These are phyloP conservation scores for Skeletonema menzelii DNA, from an alignment of 108 stramenopile genomes.

Conservation along the genomic window DNA sequence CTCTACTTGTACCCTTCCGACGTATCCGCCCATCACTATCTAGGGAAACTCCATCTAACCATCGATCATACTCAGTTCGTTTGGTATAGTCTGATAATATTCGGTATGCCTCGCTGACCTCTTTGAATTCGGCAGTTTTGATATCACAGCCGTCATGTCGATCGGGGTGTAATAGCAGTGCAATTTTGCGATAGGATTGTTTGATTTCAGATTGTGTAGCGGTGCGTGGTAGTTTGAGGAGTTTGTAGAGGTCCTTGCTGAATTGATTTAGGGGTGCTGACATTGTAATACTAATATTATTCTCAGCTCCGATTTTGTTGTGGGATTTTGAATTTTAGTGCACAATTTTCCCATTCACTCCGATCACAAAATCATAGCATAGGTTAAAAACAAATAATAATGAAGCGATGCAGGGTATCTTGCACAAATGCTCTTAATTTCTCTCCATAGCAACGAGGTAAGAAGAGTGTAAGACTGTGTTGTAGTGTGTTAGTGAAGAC, in stretches of 20 bases:
- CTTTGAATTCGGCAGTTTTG: constrained; percentile 69
- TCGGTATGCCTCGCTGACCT: constrained; percentile 73
- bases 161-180: constrained; percentile 76
- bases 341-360: no score
- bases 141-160: constrained; percentile 55
- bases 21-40: constrained; percentile 16
- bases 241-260: constrained; percentile 50
- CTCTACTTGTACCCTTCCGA: constrained; percentile 38
- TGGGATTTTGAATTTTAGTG: no score
- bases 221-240: constrained; percentile 50
- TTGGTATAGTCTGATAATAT: constrained; percentile 48
- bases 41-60: constrained; percentile 20
- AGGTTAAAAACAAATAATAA: no score
- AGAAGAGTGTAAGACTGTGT: no score
- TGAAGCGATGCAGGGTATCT: no score
- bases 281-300: no score
- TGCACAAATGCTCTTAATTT: no score
- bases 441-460: no score
- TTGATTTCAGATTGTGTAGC: constrained; percentile 78
- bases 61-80: constrained; percentile 52
- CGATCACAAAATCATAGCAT: no score
- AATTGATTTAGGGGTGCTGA: constrained; percentile 13
- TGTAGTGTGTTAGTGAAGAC: no score
- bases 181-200: constrained; percentile 72
- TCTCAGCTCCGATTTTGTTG: no score